Conservation (phyloP, 164 flowering plant genomes). For the Stephania cephalantha region DNA sequence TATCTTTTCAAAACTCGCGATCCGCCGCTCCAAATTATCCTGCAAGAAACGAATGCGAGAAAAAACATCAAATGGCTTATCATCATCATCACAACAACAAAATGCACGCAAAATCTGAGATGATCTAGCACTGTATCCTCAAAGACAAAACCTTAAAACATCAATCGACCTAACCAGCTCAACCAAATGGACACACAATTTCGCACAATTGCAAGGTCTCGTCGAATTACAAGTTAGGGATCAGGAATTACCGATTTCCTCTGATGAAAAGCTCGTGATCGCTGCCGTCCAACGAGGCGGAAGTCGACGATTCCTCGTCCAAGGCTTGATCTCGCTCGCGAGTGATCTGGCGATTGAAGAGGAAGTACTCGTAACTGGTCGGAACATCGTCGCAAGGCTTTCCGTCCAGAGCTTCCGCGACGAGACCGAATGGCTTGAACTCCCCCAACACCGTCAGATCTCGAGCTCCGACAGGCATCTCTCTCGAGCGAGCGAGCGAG, state of each 20-base stretch:
- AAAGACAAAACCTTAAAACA: neutral
- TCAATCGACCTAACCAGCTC: neutral
- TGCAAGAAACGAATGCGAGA: conserved; percentile 15
- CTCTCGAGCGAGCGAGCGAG: neutral
- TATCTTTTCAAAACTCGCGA: conserved; percentile 72
- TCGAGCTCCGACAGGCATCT: conserved; percentile 44
- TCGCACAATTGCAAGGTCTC: neutral
- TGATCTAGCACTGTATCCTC: neutral
- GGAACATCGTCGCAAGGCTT: conserved; percentile 36
- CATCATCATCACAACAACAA: neutral
- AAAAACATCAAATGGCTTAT: neutral
- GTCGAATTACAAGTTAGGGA: neutral
- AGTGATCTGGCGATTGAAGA: conserved; percentile 55
- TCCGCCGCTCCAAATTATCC: conserved; percentile 82
- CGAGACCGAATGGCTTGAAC: conserved; percentile 88
- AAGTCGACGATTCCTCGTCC: conserved; percentile 20
- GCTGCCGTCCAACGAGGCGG: conserved; percentile 30
- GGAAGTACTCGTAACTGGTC: conserved; percentile 61
- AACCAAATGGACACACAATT: neutral
- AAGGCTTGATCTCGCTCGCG: conserved; percentile 35
- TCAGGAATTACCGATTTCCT: conserved; percentile 57
- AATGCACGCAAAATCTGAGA: neutral
- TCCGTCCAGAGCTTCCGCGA: conserved; percentile 80
- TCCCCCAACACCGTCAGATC: conserved; percentile 63
- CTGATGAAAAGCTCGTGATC: conserved; percentile 94